Base-by-base conservation (phyloP, 2,329 filamentous ascomycete genomes). In the Thielaviopsis ethacetica region DNA sequence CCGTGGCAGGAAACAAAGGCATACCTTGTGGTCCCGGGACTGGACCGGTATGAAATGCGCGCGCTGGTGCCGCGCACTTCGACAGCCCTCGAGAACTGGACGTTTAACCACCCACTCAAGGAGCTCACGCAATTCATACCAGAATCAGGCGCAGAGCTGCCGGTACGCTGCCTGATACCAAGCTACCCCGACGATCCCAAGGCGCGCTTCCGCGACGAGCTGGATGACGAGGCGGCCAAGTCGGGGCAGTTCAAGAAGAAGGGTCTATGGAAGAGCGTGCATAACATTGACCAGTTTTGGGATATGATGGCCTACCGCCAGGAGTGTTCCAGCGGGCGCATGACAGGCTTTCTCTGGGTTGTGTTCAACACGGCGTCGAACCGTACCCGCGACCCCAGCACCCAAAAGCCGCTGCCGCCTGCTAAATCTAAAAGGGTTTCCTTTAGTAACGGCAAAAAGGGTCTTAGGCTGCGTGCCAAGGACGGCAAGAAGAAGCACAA, bases 221-320 rank as follows among this genome's bases (percentile, higher is more conserved):
- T 98, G 3, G 91, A 98, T 66, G 87, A 91, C 34, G 89, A 94
- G 67, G 77, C 87, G 0, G 77, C 80, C 0, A 80, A 81, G 30
- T 75, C 79, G 1, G 72, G 72, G 5, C 72, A 72, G 58, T 72
- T 78, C 63, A 79, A 80, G 63, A 76, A 74, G 26, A 72, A 74
- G 2, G 86, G 86, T 0, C 77, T 81, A 59, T 98, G 93, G 93
- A 86, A 83, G 68, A 90, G 86, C 61, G 83, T 96, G 24, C 84
- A 79, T 67, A 86, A 83, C 0, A 73, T 98, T 49, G 87, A 91
- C n/a, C 84, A 91, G 64, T 98, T 98, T 67, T 98, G 93, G 93
- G 93, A 98, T 62, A 86, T 95, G 79, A 97, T 98, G 91, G 85
- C 91, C 0, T 97, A 88, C 67, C 79, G 93, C 59, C 93, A 97